phyloP scores from a whole-genome alignment of 805 yeast species.

The Hanseniaspora mollemarum region DNA sequence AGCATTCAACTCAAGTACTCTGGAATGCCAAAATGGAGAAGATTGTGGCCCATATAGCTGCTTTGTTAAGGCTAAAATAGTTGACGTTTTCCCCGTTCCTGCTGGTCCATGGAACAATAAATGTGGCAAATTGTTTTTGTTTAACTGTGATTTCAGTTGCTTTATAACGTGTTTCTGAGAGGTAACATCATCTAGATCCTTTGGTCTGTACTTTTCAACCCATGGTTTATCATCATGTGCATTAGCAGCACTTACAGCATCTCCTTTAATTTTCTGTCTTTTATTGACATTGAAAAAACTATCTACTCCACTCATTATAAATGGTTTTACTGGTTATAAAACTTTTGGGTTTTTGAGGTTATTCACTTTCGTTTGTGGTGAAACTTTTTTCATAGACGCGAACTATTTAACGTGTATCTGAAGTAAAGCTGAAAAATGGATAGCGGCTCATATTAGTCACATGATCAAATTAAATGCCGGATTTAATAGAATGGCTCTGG shows the following conservation, averaged over 20 bases:
- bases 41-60: conserved; percentile 60
- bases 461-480: no score
- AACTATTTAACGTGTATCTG: no score
- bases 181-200: conserved; percentile 70
- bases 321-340: no score
- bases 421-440: no score
- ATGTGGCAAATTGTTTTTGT: conserved; percentile 77
- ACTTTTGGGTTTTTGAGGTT: no score
- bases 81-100: conserved; percentile 86
- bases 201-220: conserved; percentile 94
- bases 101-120: conserved; percentile 91
- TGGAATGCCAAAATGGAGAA: conserved; percentile 42
- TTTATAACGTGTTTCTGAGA: conserved; percentile 85
- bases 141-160: conserved; percentile 66
- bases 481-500: no score
- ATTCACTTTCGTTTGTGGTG: no score
- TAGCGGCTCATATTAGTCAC: no score
- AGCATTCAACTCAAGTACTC: conserved; percentile 77
- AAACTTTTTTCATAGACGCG: no score
- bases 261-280: conserved; percentile 24
- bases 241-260: conserved; percentile 10
- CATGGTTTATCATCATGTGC: conserved; percentile 48
- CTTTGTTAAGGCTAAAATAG: conserved; percentile 70
- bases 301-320: conserved; percentile 17
- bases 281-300: conserved; percentile 24